Percentiles rank a stretch among this genome's conserved stretches.
Evolutionary conservation across 164 flowering plant genomes (phyloP).

Genomic region (Hamamelis virginiana): DNA sequence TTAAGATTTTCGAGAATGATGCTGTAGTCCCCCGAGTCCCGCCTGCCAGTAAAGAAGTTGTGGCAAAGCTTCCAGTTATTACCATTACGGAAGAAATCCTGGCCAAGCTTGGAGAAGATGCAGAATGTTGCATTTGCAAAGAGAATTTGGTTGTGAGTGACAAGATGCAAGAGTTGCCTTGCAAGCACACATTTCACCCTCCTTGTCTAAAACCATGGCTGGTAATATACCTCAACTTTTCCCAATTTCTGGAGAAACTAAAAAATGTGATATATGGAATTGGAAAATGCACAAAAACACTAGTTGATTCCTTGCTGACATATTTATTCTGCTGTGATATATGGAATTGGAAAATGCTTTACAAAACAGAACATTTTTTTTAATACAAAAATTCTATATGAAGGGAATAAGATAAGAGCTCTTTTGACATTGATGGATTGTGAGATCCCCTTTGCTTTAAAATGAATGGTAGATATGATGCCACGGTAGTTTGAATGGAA

Average conservation of each 20-base stretch:
- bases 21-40: slow-evolving; percentile 54
- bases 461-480: no score
- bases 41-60: slow-evolving; percentile 92
- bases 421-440: no score
- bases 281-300: no score
- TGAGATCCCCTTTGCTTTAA: no score
- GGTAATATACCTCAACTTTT: slow-evolving; percentile 36
- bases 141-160: slow-evolving; percentile 68
- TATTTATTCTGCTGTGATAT: no score
- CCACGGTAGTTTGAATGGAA: no score
- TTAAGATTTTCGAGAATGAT: slow-evolving; percentile 41
- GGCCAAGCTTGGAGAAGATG: slow-evolving; percentile 57
- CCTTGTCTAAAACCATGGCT: slow-evolving; percentile 96
- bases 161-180: slow-evolving; percentile 93
- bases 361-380: no score
- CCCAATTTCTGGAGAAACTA: neutral
- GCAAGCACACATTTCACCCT: slow-evolving; percentile 93
- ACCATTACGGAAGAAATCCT: slow-evolving; percentile 64
- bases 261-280: no score
- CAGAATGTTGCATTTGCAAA: slow-evolving; percentile 81
- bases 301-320: no score
- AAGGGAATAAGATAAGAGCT: no score
- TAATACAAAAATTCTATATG: no score
- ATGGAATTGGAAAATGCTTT: no score
- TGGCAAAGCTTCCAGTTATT: slow-evolving; percentile 79